These are phyloP conservation scores for Abortiporus biennis DNA, from an alignment of 1,284 basidiomycete species.

Conservation along the genomic window DNA sequence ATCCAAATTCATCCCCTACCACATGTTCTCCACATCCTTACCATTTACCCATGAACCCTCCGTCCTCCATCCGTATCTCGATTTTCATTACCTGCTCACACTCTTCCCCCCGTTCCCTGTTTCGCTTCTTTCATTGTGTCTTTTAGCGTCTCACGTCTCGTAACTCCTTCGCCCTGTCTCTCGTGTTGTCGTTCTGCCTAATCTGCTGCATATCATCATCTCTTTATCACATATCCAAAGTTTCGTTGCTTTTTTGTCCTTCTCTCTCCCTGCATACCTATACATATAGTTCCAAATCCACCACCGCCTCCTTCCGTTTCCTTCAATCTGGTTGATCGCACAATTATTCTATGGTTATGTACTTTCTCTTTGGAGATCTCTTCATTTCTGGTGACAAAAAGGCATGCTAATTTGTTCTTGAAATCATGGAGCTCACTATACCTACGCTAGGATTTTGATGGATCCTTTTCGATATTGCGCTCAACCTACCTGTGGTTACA, in stretches of 20 bases:
- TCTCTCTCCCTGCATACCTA: conserved; percentile 13
- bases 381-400: too few relatives aligned
- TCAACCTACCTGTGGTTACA: too few relatives aligned
- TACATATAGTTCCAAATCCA: conserved; percentile 7
- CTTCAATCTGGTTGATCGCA: conserved; percentile 1
- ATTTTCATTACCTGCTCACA: neutral
- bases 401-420: too few relatives aligned
- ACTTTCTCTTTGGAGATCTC: too few relatives aligned
- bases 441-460: too few relatives aligned
- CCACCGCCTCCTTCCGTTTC: conserved; percentile 1
- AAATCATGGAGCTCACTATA: too few relatives aligned
- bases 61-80: neutral
- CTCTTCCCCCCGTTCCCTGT: neutral
- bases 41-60: neutral
- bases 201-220: conserved; percentile 10
- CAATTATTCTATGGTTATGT: conserved; percentile 8
- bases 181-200: conserved; percentile 13
- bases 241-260: neutral
- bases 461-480: too few relatives aligned
- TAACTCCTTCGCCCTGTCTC: conserved; percentile 1
- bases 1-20: neutral
- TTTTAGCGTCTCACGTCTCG: neutral
- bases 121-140: neutral
- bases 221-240: neutral
- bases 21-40: conserved; percentile 1